Conservation (phyloP, 805 yeast species). For the Scheffersomyces ergatensis region DNA sequence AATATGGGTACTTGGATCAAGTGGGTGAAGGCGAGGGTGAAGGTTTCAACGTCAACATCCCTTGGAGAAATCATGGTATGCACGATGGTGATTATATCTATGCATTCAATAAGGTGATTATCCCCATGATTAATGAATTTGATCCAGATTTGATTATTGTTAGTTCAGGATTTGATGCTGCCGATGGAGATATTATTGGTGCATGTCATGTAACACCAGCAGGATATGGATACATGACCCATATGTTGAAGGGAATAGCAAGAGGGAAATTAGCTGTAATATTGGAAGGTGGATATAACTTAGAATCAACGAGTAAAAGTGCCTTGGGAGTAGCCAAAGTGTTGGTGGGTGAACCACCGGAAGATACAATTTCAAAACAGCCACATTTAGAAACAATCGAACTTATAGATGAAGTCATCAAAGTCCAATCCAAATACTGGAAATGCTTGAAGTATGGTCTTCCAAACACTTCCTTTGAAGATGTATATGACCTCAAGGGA, state of each 20-base stretch:
- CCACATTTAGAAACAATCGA: conserved; percentile 79
- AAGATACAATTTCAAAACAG: conserved; percentile 57
- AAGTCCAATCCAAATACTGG: conserved; percentile 85
- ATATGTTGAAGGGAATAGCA: conserved; percentile 81
- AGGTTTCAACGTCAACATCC: conserved; percentile 86
- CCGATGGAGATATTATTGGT: conserved; percentile 96
- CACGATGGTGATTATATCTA: conserved; percentile 94
- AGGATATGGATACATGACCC: conserved; percentile 96
- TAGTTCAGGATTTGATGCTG: conserved; percentile 97
- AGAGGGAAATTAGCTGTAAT: conserved; percentile 86
- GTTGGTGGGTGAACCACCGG: conserved; percentile 93
- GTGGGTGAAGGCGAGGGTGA: conserved; percentile 84
- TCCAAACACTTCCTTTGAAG: conserved; percentile 38
- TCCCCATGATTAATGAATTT: conserved; percentile 87
- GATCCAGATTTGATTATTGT: conserved; percentile 91
- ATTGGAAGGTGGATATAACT: conserved; percentile 94
- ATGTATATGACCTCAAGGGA: conserved; percentile 32
- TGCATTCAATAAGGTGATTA: conserved; percentile 80
- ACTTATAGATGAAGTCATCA: conserved; percentile 76
- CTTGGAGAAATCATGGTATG: conserved; percentile 91
- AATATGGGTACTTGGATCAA: conserved; percentile 76
- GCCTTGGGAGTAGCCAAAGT: conserved; percentile 92
- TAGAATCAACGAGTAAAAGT: conserved; percentile 85
- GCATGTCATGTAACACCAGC: conserved; percentile 95
- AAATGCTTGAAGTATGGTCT: conserved; percentile 72